Percentiles rank a stretch among this genome's conserved stretches.
These are phyloP conservation scores for Ophiorrhiza pumila DNA, from an alignment of 257 asterid species.

Conservation along the genomic window DNA sequence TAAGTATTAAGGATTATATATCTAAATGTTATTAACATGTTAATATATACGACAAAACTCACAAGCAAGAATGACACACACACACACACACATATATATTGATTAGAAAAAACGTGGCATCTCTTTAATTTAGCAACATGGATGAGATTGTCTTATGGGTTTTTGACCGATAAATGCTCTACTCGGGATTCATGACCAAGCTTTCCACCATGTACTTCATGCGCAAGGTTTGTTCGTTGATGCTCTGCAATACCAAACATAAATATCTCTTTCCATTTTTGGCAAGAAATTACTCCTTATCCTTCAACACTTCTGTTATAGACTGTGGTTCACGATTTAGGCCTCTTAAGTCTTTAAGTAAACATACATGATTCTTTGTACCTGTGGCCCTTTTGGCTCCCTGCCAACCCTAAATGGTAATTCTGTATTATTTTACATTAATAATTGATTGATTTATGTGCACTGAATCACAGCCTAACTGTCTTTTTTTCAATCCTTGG, in stretches of 20 bases:
- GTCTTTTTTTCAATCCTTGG: background rate
- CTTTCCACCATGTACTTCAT: background rate
- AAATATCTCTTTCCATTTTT: conserved; percentile 2
- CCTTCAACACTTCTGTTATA: background rate
- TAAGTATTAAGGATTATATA: too few relatives aligned
- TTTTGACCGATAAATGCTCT: background rate
- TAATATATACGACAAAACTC: too few relatives aligned
- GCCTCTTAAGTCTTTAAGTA: too few relatives aligned
- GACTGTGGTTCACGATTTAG: background rate
- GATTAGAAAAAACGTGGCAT: too few relatives aligned
- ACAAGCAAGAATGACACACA: too few relatives aligned
- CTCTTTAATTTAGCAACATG: too few relatives aligned
- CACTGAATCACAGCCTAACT: conserved; percentile 14
- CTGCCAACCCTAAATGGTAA: background rate
- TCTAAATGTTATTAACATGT: too few relatives aligned
- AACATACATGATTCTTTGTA: conserved; percentile 3
- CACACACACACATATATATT: too few relatives aligned
- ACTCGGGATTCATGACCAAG: background rate
- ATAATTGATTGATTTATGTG: background rate
- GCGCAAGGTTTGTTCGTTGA: background rate
- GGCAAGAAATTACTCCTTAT: background rate
- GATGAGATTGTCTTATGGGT: background rate
- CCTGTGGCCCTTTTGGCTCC: background rate
- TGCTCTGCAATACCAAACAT: background rate
- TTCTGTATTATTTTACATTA: background rate